Base-by-base conservation (phyloP, 805 yeast genomes). In the Hanseniaspora valbyensis region DNA sequence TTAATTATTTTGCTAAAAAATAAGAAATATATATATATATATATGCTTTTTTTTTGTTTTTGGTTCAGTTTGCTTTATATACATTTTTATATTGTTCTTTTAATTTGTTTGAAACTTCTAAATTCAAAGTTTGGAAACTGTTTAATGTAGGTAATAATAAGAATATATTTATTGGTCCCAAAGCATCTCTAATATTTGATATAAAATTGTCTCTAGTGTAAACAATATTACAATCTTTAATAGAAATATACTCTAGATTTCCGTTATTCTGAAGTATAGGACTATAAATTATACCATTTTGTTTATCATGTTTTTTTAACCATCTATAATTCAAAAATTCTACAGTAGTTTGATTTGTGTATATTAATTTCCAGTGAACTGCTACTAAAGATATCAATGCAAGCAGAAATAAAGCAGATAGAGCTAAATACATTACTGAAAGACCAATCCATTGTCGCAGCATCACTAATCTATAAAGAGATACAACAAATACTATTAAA, bases 341-440 rank as follows among this genome's bases (percentile, higher is more conserved):
- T 12, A 85, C 58, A 0, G 87, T 73, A 0, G 85, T 75, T 52
- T 70, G 64, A 56, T 83, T 81, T 7, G 54, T 53, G 1, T 55
- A 43, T 21, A 81, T 66, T 57, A 76, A 77, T 41, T 63, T 56
- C 2, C 72, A 21, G 53, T 78, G 79, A 32, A 71, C 66, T 0
- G 60, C 56, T 2, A 71, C 56, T 44, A 75, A 46, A 70, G 76
- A 72, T 25, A 74, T 58, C 1, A 72, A 73, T 14, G 71, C 56
- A 1, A 74, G 53, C 0, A 77, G 64, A 36, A 73, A 72, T 8
- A 76, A 48, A 0, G 71, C 73, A 7, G 80, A 71, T 34, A 75
- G 61, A 56, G 80, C 76, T 7, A 74, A 74, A 54, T 78, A 69
- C 34, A 65, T 53, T 30, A 61, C 53, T 45, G 61, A 59, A 33